Percentiles rank a stretch among this genome's conserved stretches.
These are phyloP conservation scores for Suhomyces bolitotheri DNA, from an alignment of 1,139 yeast species.

Conservation along the genomic window DNA sequence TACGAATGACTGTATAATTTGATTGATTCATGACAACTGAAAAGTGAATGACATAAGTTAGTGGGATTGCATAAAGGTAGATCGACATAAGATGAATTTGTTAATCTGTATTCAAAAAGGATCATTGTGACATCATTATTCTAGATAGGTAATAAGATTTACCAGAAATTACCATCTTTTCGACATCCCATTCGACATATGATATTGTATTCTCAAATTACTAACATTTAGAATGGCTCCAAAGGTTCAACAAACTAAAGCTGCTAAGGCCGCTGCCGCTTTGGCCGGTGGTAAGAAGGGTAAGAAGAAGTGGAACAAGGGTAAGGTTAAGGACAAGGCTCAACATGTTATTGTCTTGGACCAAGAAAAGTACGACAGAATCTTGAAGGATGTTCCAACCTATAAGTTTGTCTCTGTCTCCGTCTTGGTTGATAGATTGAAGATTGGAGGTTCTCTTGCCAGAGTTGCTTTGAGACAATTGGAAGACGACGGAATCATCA, in stretches of 20 bases:
- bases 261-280: constrained; percentile 99
- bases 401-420: constrained; percentile 98
- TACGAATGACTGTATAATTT: too few species aligned
- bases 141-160: too few species aligned
- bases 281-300: constrained; percentile 99
- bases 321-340: constrained; percentile 99
- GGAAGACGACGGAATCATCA: constrained; percentile 93
- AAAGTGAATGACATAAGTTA: too few species aligned
- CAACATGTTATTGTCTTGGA: constrained; percentile 96
- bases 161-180: too few species aligned
- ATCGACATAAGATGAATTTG: too few species aligned
- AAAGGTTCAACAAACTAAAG: constrained; percentile 98
- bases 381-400: constrained; percentile 98
- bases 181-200: too few species aligned
- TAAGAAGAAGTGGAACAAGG: constrained; percentile 99
- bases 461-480: constrained; percentile 97
- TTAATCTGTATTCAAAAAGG: too few species aligned
- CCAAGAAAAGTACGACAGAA: constrained; percentile 99
- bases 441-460: constrained; percentile 99
- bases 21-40: too few species aligned
- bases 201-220: too few species aligned
- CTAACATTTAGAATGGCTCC: constrained; percentile 91
- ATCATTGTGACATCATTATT: too few species aligned
- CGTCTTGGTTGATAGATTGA: constrained; percentile 97
- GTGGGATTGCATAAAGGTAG: too few species aligned